Evolutionary conservation across 1,139 yeast genomes (phyloP).

Genomic region (Protomyces inouyei): DNA sequence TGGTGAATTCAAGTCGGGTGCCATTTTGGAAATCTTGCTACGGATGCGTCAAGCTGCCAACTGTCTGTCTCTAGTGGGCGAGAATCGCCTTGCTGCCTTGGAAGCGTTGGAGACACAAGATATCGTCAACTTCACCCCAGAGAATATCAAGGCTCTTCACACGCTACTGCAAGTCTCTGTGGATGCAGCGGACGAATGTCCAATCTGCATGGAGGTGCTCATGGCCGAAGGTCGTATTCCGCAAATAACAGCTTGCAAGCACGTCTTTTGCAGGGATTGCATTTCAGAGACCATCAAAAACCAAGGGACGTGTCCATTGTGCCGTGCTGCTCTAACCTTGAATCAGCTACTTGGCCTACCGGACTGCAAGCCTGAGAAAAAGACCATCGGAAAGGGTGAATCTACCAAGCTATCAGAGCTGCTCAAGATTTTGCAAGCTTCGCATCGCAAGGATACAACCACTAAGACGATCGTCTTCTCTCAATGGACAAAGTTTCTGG

Average conservation of each 20-base stretch:
- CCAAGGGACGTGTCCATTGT: conserved; percentile 13
- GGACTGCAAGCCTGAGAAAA: neutral
- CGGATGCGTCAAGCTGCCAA: conserved; percentile 86
- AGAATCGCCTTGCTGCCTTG: conserved; percentile 23
- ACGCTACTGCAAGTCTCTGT: conserved; percentile 29
- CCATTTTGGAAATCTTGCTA: conserved; percentile 74
- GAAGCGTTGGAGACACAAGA: conserved; percentile 13
- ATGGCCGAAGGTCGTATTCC: conserved; percentile 22
- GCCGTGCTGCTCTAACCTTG: conserved; percentile 3
- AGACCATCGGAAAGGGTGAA: neutral
- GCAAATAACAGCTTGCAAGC: conserved; percentile 32
- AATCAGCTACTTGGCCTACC: conserved; percentile 9
- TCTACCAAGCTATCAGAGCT: conserved; percentile 15
- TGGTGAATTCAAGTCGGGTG: conserved; percentile 64
- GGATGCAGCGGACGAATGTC: conserved; percentile 31
- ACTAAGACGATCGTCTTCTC: conserved; percentile 69
- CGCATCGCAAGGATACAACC: conserved; percentile 9
- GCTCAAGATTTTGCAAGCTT: conserved; percentile 5
- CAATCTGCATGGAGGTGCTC: conserved; percentile 30
- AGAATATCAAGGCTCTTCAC: conserved; percentile 28
- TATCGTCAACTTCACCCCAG: conserved; percentile 27
- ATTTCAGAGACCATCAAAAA: conserved; percentile 16
- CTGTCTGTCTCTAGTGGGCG: conserved; percentile 48
- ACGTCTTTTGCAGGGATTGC: conserved; percentile 30
- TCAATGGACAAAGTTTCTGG: conserved; percentile 76